Conservation (phyloP, 768 basidiomycete species). For the Infundibulicybe gibba region DNA sequence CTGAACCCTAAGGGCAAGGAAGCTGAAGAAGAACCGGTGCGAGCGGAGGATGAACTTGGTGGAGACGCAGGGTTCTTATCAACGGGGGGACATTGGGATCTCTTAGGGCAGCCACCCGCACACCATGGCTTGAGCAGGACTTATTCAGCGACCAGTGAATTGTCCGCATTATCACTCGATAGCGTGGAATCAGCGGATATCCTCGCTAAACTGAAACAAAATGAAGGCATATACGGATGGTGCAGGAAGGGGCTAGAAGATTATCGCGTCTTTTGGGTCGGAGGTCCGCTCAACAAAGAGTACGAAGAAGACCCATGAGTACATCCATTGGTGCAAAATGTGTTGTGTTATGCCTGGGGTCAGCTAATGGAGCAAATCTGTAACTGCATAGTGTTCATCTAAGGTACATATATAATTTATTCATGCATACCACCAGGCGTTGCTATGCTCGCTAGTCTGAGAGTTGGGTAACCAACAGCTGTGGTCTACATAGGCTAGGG, state of each 20-base stretch:
- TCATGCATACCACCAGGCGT: too few relatives aligned
- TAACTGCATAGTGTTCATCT: too few relatives aligned
- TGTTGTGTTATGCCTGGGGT: too few relatives aligned
- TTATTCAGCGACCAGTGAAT: slow-evolving; percentile 36
- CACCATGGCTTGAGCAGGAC: slow-evolving; percentile 33
- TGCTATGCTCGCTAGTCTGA: too few relatives aligned
- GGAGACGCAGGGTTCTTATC: slow-evolving; percentile 59
- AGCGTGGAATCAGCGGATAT: slow-evolving; percentile 55
- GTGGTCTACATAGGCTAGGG: too few relatives aligned
- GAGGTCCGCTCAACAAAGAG: slow-evolving; percentile 43
- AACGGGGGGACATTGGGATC: slow-evolving; percentile 48
- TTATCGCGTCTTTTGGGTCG: slow-evolving; percentile 83
- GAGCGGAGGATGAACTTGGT: slow-evolving; percentile 61
- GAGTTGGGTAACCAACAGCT: too few relatives aligned
- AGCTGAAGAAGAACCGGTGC: slow-evolving; percentile 41
- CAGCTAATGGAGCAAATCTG: slow-evolving; percentile 1
- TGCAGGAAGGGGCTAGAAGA: slow-evolving; percentile 68
- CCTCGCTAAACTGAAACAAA: slow-evolving; percentile 37
- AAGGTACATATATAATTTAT: too few relatives aligned
- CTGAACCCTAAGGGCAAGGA: slow-evolving; percentile 47
- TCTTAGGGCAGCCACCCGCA: slow-evolving; percentile 19
- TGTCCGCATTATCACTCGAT: slow-evolving; percentile 41
- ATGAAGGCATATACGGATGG: slow-evolving; percentile 79
- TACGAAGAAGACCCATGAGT: slow-evolving; percentile 11
- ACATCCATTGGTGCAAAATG: neutral